A percentile compares a stretch with the other conserved stretches of the same genome.
phyloP scores from a whole-genome alignment of 129 eudicot genomes.

The Tanacetum coccineum region DNA sequence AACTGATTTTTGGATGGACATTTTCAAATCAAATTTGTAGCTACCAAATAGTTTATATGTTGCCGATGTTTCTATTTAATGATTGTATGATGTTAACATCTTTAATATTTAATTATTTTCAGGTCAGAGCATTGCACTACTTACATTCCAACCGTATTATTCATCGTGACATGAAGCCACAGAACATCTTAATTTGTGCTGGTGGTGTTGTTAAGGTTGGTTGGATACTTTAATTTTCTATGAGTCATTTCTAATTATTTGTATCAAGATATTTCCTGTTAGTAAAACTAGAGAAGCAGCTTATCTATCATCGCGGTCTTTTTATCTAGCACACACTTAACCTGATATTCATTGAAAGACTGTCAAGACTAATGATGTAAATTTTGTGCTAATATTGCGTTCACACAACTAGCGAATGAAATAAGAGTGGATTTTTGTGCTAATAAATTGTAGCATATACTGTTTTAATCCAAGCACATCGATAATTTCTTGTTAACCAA shows the following conservation, averaged over 20 bases:
- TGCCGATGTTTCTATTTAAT: constrained; percentile 1
- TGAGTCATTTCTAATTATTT: constrained; percentile 3
- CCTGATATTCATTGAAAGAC: constrained; percentile 11
- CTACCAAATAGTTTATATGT: constrained; percentile 3
- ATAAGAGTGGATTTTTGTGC: background rate
- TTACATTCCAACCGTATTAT: constrained; percentile 94
- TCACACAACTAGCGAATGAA: background rate
- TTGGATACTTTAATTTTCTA: background rate
- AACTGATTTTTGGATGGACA: background rate
- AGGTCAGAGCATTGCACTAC: constrained; percentile 96
- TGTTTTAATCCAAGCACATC: background rate
- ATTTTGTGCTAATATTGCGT: too few relatives aligned
- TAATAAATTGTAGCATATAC: background rate
- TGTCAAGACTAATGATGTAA: background rate
- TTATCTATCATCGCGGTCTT: background rate
- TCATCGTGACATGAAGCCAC: constrained; percentile 99
- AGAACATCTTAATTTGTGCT: constrained; percentile 89
- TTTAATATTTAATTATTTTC: constrained; percentile 22
- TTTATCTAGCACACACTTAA: background rate
- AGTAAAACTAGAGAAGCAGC: background rate
- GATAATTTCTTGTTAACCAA: constrained; percentile 1
- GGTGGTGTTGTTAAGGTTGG: constrained; percentile 88
- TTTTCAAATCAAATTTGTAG: background rate
- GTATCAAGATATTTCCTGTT: constrained; percentile 3
- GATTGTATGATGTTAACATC: background rate